Evolutionary conservation across 495 filamentous ascomycete species (phyloP).

Genomic region (Daldinia childiae): DNA sequence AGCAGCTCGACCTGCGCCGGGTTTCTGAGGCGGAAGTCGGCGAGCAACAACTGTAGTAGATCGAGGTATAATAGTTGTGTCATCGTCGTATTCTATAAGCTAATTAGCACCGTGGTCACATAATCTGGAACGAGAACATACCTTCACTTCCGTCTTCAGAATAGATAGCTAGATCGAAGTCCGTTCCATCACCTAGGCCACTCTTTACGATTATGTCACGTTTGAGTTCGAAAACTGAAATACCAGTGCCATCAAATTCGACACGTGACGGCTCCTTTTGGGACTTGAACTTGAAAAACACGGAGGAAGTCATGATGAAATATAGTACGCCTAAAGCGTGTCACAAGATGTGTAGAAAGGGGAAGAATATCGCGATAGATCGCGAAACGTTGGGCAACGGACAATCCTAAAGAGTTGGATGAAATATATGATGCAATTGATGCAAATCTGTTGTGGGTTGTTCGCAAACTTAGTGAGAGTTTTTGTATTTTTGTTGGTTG

Average conservation of each 20-base stretch:
- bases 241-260: constrained; percentile 96
- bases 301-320: constrained; percentile 89
- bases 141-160: constrained; percentile 91
- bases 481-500: constrained; percentile 47
- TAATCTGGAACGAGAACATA: constrained; percentile 55
- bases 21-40: constrained; percentile 81
- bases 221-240: constrained; percentile 98
- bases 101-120: constrained; percentile 38
- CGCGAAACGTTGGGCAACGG: constrained; percentile 14
- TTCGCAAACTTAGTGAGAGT: constrained; percentile 37
- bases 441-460: constrained; percentile 15
- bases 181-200: constrained; percentile 91
- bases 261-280: constrained; percentile 94
- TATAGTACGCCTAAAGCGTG: constrained; percentile 26
- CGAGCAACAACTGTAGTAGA: constrained; percentile 93
- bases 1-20: constrained; percentile 86
- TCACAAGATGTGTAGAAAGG: constrained; percentile 28
- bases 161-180: constrained; percentile 95
- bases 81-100: constrained; percentile 87
- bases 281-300: constrained; percentile 99
- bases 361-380: constrained; percentile 13
- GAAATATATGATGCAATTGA: constrained; percentile 35
- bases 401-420: constrained; percentile 49
- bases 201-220: constrained; percentile 95
- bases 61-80: constrained; percentile 92